Conservation (phyloP, 306 rosid genomes). For the Prosopis cineraria region DNA sequence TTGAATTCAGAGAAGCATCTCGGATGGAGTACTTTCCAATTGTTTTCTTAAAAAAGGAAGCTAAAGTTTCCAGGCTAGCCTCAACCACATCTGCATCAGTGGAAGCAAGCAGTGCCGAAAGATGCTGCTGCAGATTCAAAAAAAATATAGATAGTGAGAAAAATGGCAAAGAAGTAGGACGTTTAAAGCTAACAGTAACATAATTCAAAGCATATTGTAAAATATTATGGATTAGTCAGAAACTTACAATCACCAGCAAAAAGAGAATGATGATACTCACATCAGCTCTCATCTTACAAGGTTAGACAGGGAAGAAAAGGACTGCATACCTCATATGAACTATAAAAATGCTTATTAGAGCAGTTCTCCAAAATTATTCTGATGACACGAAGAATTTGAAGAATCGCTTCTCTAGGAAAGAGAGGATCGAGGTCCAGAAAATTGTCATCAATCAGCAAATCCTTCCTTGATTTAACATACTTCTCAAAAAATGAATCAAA, state of each 20-base stretch:
- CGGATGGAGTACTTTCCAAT: conserved; percentile 84
- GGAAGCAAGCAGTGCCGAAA: conserved; percentile 91
- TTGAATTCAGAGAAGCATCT: conserved; percentile 81
- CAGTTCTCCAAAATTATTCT: conserved; percentile 94
- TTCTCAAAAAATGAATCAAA: conserved; percentile 98
- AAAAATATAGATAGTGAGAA: conserved; percentile 19
- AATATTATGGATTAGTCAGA: conserved; percentile 1
- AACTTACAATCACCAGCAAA: conserved; percentile 12
- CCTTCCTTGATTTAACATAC: conserved; percentile 88
- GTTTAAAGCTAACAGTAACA: not conserved
- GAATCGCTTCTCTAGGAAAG: conserved; percentile 88
- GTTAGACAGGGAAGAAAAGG: not conserved
- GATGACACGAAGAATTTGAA: conserved; percentile 87
- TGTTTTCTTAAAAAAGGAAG: conserved; percentile 88
- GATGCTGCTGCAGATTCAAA: conserved; percentile 88
- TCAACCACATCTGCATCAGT: conserved; percentile 94
- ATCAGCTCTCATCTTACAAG: conserved; percentile 10
- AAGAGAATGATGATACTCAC: conserved; percentile 16
- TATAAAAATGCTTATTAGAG: conserved; percentile 93
- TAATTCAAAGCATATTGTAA: not conserved
- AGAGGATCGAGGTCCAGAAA: conserved; percentile 80
- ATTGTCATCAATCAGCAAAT: conserved; percentile 80
- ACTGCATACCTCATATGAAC: conserved; percentile 83
- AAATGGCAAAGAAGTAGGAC: conserved; percentile 11
- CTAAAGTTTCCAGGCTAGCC: conserved; percentile 91